Evolutionary conservation across 106 monocot genomes (phyloP), one percentile per base, ranked within the genome.

Genomic region (Dioscorea alata): DNA sequence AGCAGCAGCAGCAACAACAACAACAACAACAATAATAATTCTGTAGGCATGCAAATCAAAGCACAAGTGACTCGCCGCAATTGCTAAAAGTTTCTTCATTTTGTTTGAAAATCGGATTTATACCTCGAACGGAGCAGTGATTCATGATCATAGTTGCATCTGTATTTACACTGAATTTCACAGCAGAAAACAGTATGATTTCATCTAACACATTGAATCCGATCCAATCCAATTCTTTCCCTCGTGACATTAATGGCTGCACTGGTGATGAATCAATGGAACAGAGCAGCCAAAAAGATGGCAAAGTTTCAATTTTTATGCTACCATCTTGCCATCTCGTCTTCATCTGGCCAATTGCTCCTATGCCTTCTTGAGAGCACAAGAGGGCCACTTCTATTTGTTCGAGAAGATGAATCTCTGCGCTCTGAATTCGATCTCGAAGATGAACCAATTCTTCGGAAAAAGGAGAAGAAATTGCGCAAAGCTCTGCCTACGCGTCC

Each of bases 391-490:
- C 66, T 66, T 9, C n/a, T 6, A 42, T 42, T 42, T 10, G 42
- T 3, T 42, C 42, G 42, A 10, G 42, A 42, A 42, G 42, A 42
- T 6, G 42, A 42, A 42, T 42, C 42, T 10, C 42, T 42, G 42
- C 42, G 42, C 42, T 65, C 64, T 21, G 35, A 65, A 65, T 21
- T 33, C 23, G 66, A 66, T 50, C 66, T 49, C 51, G 66, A 50
- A 20, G 49, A 66, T 21, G 66, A 21, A 50, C 66, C 23, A 12
- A 21, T 22, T 21, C 66, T 2, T 22, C 66, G 6, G 68, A 70
- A 70, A 33, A 70, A 59, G 14, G 65, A 65, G 48, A 65, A 65
- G 21, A 65, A 49, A 65, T 20, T 65, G 18, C 65, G 65, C 4
- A 65, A 42, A 20, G 65, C 65, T 8, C 42, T 5, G 21, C 65